phyloP scores from a whole-genome alignment of 2,329 filamentous ascomycete species.

The Rhexocercosporidium sp. region DNA sequence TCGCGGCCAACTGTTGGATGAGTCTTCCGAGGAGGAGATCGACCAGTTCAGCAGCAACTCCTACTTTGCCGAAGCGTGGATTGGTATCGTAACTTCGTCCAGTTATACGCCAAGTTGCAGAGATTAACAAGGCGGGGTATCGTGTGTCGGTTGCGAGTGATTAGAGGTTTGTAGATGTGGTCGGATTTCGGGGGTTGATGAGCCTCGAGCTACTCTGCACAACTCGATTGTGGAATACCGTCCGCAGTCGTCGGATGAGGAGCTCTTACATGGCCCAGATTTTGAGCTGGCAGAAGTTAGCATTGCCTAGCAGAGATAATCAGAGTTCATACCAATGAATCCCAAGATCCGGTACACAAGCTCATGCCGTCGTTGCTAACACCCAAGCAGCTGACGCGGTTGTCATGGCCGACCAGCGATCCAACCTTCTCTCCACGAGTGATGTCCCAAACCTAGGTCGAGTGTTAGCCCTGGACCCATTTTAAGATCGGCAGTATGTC shows the following conservation, averaged over 20 bases:
- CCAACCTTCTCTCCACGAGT: slow-evolving; percentile 96
- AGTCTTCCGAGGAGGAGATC: slow-evolving; percentile 31
- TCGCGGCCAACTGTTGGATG: slow-evolving; percentile 36
- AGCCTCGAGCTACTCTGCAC: slow-evolving; percentile 35
- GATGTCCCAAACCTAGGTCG: slow-evolving; percentile 88
- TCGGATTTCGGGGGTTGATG: slow-evolving; percentile 27
- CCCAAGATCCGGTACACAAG: slow-evolving; percentile 99
- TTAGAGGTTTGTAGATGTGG: slow-evolving; percentile 42
- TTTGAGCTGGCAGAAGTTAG: slow-evolving; percentile 69
- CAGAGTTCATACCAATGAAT: slow-evolving; percentile 81
- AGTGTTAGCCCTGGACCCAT: slow-evolving; percentile 9
- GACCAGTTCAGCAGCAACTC: slow-evolving; percentile 40
- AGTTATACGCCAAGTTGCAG: slow-evolving; percentile 48
- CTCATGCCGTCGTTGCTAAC: slow-evolving; percentile 99
- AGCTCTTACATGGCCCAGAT: slow-evolving; percentile 69
- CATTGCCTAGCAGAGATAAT: neutral
- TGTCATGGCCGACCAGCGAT: slow-evolving; percentile 95
- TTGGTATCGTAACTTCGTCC: slow-evolving; percentile 54
- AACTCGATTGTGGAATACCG: slow-evolving; percentile 32
- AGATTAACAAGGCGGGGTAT: slow-evolving; percentile 47
- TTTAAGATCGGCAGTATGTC: neutral
- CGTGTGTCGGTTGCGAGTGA: slow-evolving; percentile 44
- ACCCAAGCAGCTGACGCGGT: slow-evolving; percentile 96
- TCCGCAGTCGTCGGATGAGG: slow-evolving; percentile 29
- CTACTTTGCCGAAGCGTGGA: slow-evolving; percentile 44